phyloP scores from a whole-genome alignment of 2,329 filamentous ascomycete genomes.

The Canariomyces notabilis region DNA sequence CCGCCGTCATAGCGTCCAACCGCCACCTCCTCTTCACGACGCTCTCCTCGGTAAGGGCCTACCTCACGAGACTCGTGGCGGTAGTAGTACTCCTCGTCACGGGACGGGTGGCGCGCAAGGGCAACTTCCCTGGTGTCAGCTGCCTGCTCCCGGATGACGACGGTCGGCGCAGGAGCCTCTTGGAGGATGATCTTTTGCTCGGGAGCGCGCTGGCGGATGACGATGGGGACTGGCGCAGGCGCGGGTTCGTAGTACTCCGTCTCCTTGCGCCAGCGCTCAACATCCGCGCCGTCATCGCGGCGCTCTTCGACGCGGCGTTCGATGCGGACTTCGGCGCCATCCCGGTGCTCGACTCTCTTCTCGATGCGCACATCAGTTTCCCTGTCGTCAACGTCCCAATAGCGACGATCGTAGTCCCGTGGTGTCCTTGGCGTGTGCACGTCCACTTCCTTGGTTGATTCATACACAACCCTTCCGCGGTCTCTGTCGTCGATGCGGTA shows the following conservation, averaged over 20 bases:
- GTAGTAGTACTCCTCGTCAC: slow-evolving; percentile 49
- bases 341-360: slow-evolving; percentile 38
- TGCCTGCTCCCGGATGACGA: slow-evolving; percentile 27
- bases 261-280: slow-evolving; percentile 57
- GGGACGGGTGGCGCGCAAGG: slow-evolving; percentile 33
- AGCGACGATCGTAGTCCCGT: slow-evolving; percentile 32
- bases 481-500: slow-evolving; percentile 33
- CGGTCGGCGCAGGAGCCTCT: slow-evolving; percentile 43
- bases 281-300: slow-evolving; percentile 43
- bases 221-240: slow-evolving; percentile 43
- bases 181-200: slow-evolving; percentile 51
- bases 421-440: slow-evolving; percentile 23
- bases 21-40: slow-evolving; percentile 32
- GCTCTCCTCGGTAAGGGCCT: slow-evolving; percentile 35
- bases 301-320: slow-evolving; percentile 51
- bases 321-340: slow-evolving; percentile 49
- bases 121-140: slow-evolving; percentile 33
- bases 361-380: slow-evolving; percentile 41
- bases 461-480: slow-evolving; percentile 37
- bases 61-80: slow-evolving; percentile 43
- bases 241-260: slow-evolving; percentile 57
- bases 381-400: slow-evolving; percentile 34
- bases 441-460: slow-evolving; percentile 39
- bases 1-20: slow-evolving; percentile 30
- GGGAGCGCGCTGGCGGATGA: slow-evolving; percentile 26